Evolutionary conservation across 441 rosid genomes (phyloP).

Genomic region (Viola pubescens): DNA sequence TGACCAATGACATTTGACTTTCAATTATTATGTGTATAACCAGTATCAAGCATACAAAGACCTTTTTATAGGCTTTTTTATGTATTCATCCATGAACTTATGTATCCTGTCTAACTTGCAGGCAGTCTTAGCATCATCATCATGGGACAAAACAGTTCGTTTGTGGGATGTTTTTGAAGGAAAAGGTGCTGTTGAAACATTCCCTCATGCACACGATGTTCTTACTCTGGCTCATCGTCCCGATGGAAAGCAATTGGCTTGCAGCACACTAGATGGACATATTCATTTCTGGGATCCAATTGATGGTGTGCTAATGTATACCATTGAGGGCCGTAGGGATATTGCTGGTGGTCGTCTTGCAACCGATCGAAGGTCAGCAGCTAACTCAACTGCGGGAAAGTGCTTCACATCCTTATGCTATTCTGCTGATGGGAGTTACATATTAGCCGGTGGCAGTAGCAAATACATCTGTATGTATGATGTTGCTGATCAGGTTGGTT

Average conservation of each 20-base stretch:
- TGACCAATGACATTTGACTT: not conserved
- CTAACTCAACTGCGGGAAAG: conserved; percentile 91
- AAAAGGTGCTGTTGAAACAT: conserved; percentile 82
- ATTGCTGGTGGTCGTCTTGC: conserved; percentile 89
- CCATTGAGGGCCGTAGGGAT: conserved; percentile 95
- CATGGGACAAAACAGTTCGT: conserved; percentile 92
- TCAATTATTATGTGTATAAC: not conserved
- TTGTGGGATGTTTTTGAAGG: conserved; percentile 95
- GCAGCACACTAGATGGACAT: conserved; percentile 88
- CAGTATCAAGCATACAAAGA: not conserved
- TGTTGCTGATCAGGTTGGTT: conserved; percentile 86
- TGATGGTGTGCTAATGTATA: conserved; percentile 79
- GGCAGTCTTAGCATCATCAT: conserved; percentile 92
- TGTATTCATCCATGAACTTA: conserved; percentile 5
- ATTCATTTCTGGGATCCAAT: conserved; percentile 96
- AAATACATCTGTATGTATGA: conserved; percentile 97
- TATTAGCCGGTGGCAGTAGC: conserved; percentile 92
- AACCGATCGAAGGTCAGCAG: conserved; percentile 90
- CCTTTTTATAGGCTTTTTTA: not conserved
- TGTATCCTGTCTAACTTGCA: conserved; percentile 20
- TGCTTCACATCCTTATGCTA: conserved; percentile 86
- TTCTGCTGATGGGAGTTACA: conserved; percentile 93
- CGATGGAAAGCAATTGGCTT: conserved; percentile 91
- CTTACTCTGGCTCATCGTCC: conserved; percentile 86
- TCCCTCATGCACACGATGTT: conserved; percentile 88